These are phyloP conservation scores for Solanum hybrid DNA, from an alignment of 305 asterid genomes.

Conservation along the genomic window DNA sequence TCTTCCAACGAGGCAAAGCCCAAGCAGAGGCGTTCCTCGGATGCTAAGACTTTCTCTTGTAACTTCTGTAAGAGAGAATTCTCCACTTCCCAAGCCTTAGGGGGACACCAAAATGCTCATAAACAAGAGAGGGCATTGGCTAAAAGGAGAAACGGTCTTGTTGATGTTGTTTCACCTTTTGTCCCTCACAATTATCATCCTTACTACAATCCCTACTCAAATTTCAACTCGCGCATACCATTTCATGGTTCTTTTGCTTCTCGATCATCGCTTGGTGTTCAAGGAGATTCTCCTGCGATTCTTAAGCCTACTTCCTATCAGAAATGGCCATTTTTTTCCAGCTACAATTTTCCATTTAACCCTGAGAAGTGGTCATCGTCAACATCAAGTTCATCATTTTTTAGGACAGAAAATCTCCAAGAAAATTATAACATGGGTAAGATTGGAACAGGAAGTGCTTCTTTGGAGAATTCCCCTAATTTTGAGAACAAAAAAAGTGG, in stretches of 20 bases:
- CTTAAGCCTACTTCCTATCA: conserved; percentile 31
- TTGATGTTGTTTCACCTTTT: conserved; percentile 24
- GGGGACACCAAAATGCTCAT: conserved; percentile 81
- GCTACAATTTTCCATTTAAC: conserved; percentile 6
- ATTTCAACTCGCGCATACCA: conserved; percentile 21
- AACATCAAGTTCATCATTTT: neutral
- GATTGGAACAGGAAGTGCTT: neutral
- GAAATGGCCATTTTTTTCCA: conserved; percentile 12
- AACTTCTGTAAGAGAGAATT: conserved; percentile 48
- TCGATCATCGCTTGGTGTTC: conserved; percentile 24
- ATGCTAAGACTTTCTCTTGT: conserved; percentile 36
- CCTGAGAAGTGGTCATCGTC: conserved; percentile 13
- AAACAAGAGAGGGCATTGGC: conserved; percentile 56
- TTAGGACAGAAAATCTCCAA: neutral
- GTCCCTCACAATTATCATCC: conserved; percentile 19
- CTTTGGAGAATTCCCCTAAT: neutral
- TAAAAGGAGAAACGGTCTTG: conserved; percentile 33
- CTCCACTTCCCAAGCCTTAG: conserved; percentile 64
- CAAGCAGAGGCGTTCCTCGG: neutral
- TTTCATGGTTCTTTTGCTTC: conserved; percentile 13
- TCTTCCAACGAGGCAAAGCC: conserved; percentile 14
- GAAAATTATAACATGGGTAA: neutral
- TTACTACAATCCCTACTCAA: conserved; percentile 31
- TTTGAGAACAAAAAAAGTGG: neutral
- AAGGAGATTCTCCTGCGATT: conserved; percentile 29